These are phyloP conservation scores for Polytolypa hystricis DNA, from an alignment of 2,329 filamentous ascomycete species.

Conservation along the genomic window DNA sequence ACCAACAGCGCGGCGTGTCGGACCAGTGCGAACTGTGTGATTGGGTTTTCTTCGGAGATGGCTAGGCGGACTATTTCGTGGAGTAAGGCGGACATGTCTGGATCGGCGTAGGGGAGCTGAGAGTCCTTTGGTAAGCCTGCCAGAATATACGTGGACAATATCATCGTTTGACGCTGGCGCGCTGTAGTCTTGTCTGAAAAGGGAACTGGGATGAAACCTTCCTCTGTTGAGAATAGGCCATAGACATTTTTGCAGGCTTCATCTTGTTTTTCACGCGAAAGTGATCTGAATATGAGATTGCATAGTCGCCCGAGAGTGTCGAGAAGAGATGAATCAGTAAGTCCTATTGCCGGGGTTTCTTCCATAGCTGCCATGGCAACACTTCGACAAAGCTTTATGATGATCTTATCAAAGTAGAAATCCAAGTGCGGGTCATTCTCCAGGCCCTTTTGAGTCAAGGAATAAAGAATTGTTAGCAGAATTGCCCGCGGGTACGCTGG, in stretches of 20 bases:
- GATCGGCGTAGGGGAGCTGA: constrained; percentile 21
- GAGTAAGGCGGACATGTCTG: constrained; percentile 25
- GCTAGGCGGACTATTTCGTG: constrained; percentile 26
- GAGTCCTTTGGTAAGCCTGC: constrained; percentile 39
- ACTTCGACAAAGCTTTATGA: constrained; percentile 32
- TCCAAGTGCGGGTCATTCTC: constrained; percentile 32
- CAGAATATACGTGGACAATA: constrained; percentile 47
- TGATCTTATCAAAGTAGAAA: constrained; percentile 41
- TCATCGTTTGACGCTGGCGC: constrained; percentile 37
- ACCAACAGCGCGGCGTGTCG: constrained; percentile 31
- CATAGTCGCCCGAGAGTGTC: constrained; percentile 51
- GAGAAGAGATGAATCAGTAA: constrained; percentile 43
- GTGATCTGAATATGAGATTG: constrained; percentile 47
- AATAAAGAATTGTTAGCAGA: constrained; percentile 50
- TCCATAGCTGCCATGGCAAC: constrained; percentile 27
- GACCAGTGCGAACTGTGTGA: constrained; percentile 30
- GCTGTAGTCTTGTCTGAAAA: constrained; percentile 20
- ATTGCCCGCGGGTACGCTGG: constrained; percentile 48
- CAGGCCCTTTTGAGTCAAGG: constrained; percentile 43
- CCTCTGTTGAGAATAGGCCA: constrained; percentile 36
- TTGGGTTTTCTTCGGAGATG: constrained; percentile 19
- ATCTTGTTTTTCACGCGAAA: constrained; percentile 42
- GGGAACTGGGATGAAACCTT: constrained; percentile 25
- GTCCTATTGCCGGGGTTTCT: constrained; percentile 23
- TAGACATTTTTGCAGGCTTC: constrained; percentile 45